Conservation (phyloP, 331 rosid genomes). For the Malus hybrid region DNA sequence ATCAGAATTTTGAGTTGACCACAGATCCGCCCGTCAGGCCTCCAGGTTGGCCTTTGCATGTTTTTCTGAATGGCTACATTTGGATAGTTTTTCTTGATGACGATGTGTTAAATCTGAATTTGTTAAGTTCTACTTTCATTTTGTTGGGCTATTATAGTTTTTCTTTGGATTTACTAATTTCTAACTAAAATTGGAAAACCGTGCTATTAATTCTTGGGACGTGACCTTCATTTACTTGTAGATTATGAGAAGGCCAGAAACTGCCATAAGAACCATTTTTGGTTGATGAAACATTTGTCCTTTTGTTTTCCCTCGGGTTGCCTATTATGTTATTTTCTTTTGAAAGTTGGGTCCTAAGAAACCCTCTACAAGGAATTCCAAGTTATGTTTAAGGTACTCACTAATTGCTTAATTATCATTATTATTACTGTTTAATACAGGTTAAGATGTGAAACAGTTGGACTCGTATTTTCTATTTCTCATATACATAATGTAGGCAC, state of each 20-base stretch:
- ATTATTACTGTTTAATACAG: neutral
- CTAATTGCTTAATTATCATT: neutral
- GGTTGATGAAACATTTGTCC: neutral
- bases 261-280: neutral
- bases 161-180: neutral
- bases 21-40: conserved; percentile 54
- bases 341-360: neutral
- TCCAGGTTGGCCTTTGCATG: conserved; percentile 38
- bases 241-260: neutral
- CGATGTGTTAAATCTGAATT: neutral
- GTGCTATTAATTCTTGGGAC: neutral
- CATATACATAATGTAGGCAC: neutral
- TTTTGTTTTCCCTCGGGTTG: neutral
- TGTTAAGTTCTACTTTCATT: neutral
- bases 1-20: conserved; percentile 40
- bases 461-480: neutral
- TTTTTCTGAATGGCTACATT: neutral
- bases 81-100: neutral
- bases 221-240: neutral
- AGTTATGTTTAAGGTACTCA: neutral
- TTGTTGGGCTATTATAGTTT: neutral
- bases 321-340: neutral
- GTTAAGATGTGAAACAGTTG: neutral
- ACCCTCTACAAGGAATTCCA: neutral
- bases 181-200: neutral